Conservation (phyloP, 441 rosid genomes). For the Dalechampia spathulata region DNA sequence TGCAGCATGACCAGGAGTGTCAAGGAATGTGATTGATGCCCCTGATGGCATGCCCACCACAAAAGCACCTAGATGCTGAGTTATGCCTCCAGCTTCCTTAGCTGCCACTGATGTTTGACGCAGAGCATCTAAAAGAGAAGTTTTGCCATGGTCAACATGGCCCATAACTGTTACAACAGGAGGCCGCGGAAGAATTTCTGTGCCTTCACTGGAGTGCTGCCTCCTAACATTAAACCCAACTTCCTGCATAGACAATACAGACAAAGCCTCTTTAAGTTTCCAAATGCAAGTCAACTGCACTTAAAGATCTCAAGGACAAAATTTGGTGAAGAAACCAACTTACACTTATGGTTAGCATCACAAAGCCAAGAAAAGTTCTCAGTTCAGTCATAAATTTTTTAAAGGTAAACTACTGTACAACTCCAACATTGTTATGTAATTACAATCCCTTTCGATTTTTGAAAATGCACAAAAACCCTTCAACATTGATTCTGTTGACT, state of each 20-base stretch:
- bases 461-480: no score
- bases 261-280: slow-evolving; percentile 5
- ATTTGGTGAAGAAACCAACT: not conserved
- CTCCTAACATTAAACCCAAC: slow-evolving; percentile 66
- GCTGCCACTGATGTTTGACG: slow-evolving; percentile 83
- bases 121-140: slow-evolving; percentile 80
- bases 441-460: no score
- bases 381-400: not conserved
- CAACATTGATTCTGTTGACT: no score
- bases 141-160: slow-evolving; percentile 96
- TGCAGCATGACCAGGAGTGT: slow-evolving; percentile 94
- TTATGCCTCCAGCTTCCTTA: slow-evolving; percentile 97
- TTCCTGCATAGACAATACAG: slow-evolving; percentile 44
- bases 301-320: slow-evolving; percentile 1
- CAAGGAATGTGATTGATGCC: slow-evolving; percentile 72
- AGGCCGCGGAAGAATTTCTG: slow-evolving; percentile 52
- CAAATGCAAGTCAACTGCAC: slow-evolving; percentile 6
- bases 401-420: no score
- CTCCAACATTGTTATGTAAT: no score
- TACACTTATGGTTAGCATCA: not conserved
- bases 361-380: not conserved
- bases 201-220: slow-evolving; percentile 64
- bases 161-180: slow-evolving; percentile 90
- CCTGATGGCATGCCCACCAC: slow-evolving; percentile 75
- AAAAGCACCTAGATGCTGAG: slow-evolving; percentile 94